These are phyloP conservation scores for Tetrapisispora taiwanensis DNA, from an alignment of 805 yeast species.

Conservation along the genomic window DNA sequence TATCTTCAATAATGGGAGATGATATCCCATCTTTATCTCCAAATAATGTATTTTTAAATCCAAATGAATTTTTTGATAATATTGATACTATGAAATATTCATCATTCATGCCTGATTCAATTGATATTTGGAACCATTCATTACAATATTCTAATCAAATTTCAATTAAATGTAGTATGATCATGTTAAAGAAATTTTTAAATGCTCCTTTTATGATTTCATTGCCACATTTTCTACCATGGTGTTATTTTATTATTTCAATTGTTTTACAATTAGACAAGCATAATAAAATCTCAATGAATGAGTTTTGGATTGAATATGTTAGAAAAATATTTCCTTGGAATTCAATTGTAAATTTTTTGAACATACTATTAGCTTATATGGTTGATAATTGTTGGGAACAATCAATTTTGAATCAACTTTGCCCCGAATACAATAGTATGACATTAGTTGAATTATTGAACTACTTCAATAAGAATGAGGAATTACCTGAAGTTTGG, in stretches of 20 bases:
- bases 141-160: constrained; percentile 49
- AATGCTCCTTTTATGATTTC: constrained; percentile 60
- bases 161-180: constrained; percentile 56
- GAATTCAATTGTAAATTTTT: constrained; percentile 51
- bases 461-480: constrained; percentile 46
- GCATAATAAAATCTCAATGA: constrained; percentile 10
- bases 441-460: constrained; percentile 33
- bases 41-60: neutral
- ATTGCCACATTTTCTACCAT: constrained; percentile 63
- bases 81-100: constrained; percentile 20
- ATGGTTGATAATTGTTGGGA: constrained; percentile 19
- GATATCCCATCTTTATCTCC: neutral
- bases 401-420: constrained; percentile 11
- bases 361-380: constrained; percentile 44
- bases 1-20: neutral
- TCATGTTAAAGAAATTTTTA: constrained; percentile 55
- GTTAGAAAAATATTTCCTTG: constrained; percentile 55
- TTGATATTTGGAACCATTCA: constrained; percentile 43
- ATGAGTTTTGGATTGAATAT: constrained; percentile 24
- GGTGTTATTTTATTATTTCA: constrained; percentile 64
- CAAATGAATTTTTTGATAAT: constrained; percentile 17
- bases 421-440: constrained; percentile 17
- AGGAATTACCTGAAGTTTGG: constrained; percentile 67
- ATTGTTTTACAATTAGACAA: constrained; percentile 45
- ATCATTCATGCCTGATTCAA: constrained; percentile 17